Conservation (phyloP, 1,139 yeast genomes). For the Debaryomycetaceae sp. region DNA sequence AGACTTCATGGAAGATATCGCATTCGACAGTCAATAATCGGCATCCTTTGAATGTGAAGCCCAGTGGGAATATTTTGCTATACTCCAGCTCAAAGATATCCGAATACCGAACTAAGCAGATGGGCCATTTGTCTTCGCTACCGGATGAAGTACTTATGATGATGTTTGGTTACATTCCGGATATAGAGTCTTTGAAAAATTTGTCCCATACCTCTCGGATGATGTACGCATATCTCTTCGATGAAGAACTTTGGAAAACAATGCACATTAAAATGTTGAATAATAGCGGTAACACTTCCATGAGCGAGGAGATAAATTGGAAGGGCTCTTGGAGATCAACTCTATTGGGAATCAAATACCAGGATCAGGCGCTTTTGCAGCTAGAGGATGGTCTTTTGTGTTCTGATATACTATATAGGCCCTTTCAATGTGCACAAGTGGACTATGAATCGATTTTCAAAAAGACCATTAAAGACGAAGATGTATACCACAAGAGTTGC, state of each 20-base stretch:
- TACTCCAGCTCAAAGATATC: constrained; percentile 16
- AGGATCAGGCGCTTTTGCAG: constrained; percentile 39
- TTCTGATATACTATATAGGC: constrained; percentile 67
- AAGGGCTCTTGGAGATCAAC: constrained; percentile 76
- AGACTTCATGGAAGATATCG: constrained; percentile 19
- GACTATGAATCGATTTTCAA: constrained; percentile 50
- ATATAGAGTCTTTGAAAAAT: constrained; percentile 42
- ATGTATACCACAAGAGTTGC: constrained; percentile 23
- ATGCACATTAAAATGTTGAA: constrained; percentile 35
- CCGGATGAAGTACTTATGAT: constrained; percentile 59
- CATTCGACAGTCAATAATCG: constrained; percentile 23
- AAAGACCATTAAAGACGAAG: constrained; percentile 48
- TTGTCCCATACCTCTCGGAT: constrained; percentile 60
- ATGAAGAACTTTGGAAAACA: constrained; percentile 78
- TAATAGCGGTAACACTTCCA: constrained; percentile 5
- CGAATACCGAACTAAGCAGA: constrained; percentile 22
- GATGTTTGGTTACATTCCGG: constrained; percentile 43
- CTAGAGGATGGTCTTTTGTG: constrained; percentile 34
- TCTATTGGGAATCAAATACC: constrained; percentile 35
- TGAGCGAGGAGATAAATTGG: constrained; percentile 43
- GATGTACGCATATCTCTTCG: constrained; percentile 67
- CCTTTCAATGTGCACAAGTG: constrained; percentile 74
- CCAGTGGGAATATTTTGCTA: constrained; percentile 58
- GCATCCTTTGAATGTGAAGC: constrained; percentile 76
- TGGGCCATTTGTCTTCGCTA: constrained; percentile 53